Percentiles rank a stretch among this genome's conserved stretches.
These are phyloP conservation scores for Coemansia sp. DNA, from an alignment of 192 early-diverging fungal species.

Conservation along the genomic window DNA sequence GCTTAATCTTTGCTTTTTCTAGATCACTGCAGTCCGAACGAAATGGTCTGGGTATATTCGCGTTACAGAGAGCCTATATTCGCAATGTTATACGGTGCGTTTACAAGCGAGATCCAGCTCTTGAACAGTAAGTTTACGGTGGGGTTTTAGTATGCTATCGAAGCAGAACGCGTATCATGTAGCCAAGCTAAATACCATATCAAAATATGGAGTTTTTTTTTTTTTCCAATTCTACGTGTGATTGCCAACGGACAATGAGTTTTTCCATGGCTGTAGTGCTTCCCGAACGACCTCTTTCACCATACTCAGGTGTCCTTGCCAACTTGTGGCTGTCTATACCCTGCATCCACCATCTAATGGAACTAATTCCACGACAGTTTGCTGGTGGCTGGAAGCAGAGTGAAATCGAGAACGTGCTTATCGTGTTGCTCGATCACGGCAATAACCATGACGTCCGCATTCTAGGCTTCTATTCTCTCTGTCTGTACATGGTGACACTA, in stretches of 20 bases:
- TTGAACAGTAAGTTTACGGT: conserved; percentile 34
- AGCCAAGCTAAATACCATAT: too few species aligned
- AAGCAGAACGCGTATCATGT: too few species aligned
- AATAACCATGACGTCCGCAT: conserved; percentile 47
- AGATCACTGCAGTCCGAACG: conserved; percentile 28
- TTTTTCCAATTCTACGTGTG: too few species aligned
- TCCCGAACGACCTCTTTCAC: conserved; percentile 39
- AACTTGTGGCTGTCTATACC: conserved; percentile 29
- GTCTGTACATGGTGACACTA: conserved; percentile 29
- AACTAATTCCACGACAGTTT: conserved; percentile 32
- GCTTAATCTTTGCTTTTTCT: background rate
- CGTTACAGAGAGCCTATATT: conserved; percentile 35
- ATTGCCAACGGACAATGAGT: too few species aligned
- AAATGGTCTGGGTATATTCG: conserved; percentile 38
- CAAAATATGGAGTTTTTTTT: too few species aligned
- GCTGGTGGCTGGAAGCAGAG: conserved; percentile 35
- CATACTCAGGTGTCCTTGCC: conserved; percentile 7
- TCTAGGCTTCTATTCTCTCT: conserved; percentile 33
- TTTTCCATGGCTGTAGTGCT: conserved; percentile 22
- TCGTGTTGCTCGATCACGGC: conserved; percentile 48
- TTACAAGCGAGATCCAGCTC: conserved; percentile 21
- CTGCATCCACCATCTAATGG: conserved; percentile 27
- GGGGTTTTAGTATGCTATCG: background rate
- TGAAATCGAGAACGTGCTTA: conserved; percentile 49
- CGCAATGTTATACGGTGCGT: conserved; percentile 21